Evolutionary conservation across 2,329 filamentous ascomycete species (phyloP).

Genomic region (Exophiala dermatitidis): DNA sequence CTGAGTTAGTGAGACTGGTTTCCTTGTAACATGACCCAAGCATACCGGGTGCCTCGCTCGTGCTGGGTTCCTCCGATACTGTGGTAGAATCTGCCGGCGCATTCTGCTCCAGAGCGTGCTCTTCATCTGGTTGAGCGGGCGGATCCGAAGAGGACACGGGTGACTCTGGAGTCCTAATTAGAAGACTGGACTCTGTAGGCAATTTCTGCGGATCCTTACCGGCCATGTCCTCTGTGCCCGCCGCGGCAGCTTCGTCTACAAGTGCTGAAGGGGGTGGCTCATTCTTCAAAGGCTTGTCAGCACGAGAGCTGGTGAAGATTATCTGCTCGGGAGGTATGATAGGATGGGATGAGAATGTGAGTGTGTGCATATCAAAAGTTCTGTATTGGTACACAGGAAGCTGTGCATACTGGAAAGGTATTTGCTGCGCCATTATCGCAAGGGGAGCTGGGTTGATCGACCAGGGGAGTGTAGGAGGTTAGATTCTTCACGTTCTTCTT

Average conservation of each 20-base stretch:
- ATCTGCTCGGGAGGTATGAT: slow-evolving; percentile 20
- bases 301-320: slow-evolving; percentile 14
- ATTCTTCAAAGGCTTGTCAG: slow-evolving; percentile 22
- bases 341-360: slow-evolving; percentile 35
- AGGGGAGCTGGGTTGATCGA: slow-evolving; percentile 29
- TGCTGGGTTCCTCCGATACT: neutral
- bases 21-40: neutral
- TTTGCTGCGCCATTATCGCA: slow-evolving; percentile 34
- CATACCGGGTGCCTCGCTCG: slow-evolving; percentile 7
- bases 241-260: slow-evolving; percentile 4
- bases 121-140: slow-evolving; percentile 32
- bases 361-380: slow-evolving; percentile 36
- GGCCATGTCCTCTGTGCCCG: slow-evolving; percentile 9
- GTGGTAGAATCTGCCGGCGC: neutral
- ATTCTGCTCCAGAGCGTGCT: slow-evolving; percentile 25
- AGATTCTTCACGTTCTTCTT: slow-evolving; percentile 33
- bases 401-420: slow-evolving; percentile 38
- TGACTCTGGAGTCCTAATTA: slow-evolving; percentile 24
- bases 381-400: slow-evolving; percentile 40
- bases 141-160: neutral
- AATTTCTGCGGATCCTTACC: slow-evolving; percentile 27
- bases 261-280: slow-evolving; percentile 6
- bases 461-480: slow-evolving; percentile 27
- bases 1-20: neutral
- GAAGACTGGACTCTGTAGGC: slow-evolving; percentile 29